These are phyloP conservation scores for Gleditsia sinensis DNA, from an alignment of 306 rosid species.

Conservation along the genomic window DNA sequence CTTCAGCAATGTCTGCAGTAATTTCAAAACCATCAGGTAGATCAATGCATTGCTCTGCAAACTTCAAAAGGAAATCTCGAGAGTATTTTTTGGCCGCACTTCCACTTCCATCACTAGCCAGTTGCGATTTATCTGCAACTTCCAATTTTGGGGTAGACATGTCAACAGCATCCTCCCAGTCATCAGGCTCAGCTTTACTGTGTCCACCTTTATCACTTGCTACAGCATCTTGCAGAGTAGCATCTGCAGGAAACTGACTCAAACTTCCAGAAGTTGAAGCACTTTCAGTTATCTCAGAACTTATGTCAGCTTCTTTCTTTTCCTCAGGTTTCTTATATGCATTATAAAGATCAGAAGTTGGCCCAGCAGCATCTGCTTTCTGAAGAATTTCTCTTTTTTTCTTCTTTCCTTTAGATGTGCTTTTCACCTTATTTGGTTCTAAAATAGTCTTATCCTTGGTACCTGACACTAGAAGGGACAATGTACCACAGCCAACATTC, in stretches of 20 bases:
- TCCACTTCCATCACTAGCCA: conserved; percentile 45
- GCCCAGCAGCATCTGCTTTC: conserved; percentile 95
- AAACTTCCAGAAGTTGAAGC: conserved; percentile 37
- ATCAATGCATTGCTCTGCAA: conserved; percentile 53
- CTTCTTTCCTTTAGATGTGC: conserved; percentile 48
- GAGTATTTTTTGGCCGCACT: conserved; percentile 67
- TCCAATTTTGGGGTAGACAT: conserved; percentile 71
- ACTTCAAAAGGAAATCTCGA: conserved; percentile 82
- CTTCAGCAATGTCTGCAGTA: conserved; percentile 48
- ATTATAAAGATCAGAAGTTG: conserved; percentile 80
- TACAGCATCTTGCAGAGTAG: conserved; percentile 30
- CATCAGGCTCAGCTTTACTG: conserved; percentile 76
- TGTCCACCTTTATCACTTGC: conserved; percentile 34
- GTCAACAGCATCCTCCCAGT: conserved; percentile 99
- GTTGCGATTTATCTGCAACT: conserved; percentile 43
- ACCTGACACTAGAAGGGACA: conserved; percentile 38
- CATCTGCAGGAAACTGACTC: conserved; percentile 48
- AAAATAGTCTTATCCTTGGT: conserved; percentile 51
- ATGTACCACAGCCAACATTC: conserved; percentile 37
- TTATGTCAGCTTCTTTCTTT: conserved; percentile 53
- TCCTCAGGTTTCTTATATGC: conserved; percentile 92
- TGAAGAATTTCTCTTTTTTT: conserved; percentile 60
- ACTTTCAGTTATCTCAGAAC: conserved; percentile 45
- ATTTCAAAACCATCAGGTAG: conserved; percentile 71
- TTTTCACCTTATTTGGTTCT: conserved; percentile 59